Evolutionary conservation across 148 eudicot genomes (phyloP).

Genomic region (Silene latifolia): DNA sequence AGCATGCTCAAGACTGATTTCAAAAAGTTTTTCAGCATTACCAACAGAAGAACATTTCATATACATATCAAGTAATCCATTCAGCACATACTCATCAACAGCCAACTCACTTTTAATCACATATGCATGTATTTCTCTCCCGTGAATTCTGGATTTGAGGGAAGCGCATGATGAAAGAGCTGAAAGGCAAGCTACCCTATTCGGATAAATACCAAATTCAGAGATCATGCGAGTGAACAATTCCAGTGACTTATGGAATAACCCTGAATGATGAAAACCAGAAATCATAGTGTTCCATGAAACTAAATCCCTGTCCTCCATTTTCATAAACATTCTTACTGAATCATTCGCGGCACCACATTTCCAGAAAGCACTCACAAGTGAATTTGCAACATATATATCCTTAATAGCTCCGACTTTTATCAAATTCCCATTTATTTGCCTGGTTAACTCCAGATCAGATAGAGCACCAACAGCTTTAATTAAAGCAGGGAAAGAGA

Average conservation of each 20-base stretch:
- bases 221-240: conserved; percentile 22
- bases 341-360: conserved; percentile 26
- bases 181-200: conserved; percentile 34
- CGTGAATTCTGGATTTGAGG: conserved; percentile 14
- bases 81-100: conserved; percentile 25
- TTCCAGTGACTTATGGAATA: conserved; percentile 23
- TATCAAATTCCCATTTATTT: conserved; percentile 33
- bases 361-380: conserved; percentile 34
- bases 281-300: conserved; percentile 38
- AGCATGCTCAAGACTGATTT: conserved; percentile 3
- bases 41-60: conserved; percentile 24
- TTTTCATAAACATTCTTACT: conserved; percentile 24
- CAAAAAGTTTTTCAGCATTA: conserved; percentile 23
- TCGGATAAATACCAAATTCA: conserved; percentile 12
- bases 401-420: conserved; percentile 30
- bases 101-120: conserved; percentile 26
- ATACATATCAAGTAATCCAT: conserved; percentile 34
- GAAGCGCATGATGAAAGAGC: conserved; percentile 33
- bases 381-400: conserved; percentile 30
- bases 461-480: conserved; percentile 31
- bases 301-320: conserved; percentile 28
- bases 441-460: conserved; percentile 22
- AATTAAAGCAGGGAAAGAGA: conserved; percentile 28
- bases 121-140: conserved; percentile 30
- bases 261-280: conserved; percentile 28